Evolutionary conservation across 2,329 filamentous ascomycete genomes (phyloP), one percentile per base, ranked within the genome.

Genomic region (Cryphonectria parasitica): DNA sequence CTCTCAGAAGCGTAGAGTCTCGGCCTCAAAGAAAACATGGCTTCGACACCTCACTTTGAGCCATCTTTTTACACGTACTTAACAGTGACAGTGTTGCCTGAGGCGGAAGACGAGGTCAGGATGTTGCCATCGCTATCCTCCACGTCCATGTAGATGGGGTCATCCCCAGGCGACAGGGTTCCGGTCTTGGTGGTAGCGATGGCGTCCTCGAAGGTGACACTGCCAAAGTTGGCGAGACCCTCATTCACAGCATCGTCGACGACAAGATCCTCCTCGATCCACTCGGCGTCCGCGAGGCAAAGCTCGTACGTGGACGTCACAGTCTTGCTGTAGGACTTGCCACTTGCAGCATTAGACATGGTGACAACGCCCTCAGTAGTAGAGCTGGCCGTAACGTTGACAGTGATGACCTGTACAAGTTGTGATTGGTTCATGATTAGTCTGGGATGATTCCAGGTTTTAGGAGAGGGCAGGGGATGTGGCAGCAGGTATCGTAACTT

Each of bases 221-320:
- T 79, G 11, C 80, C 81, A 70, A 87, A 87, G 73, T 86, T 76
- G 43, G 80, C 82, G 66, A 87, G 79, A 0, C 80, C 74, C n/a
- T 36, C 36, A 5, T 86, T 83, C 67, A 83, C 79, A 2, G 75
- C 70, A 54, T 75, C 73, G 54, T 78, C 77, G 6, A 77, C 74
- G 69, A 64, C 70, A 22, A 73, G 64, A 54, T 73, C 71, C 61
- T 73, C 69, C 43, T 71, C 65, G 19, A 73, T 73, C 71, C 71
- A 73, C 62, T 71, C 71, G 11, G 67, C 69, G 19, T 63, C 56
- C 19, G 67, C 66, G 2, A 60, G 62, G 54, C 69, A 71, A 13
- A 73, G 70, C 52, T 58, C 60, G 15, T 69, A 62, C 8, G 56
- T 45, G 13, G 69, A 71, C 58, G 66, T 71, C 58, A 73, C 71